These are phyloP conservation scores for Ceratocystis harringtonii DNA, from an alignment of 2,329 filamentous ascomycete genomes.

Conservation along the genomic window DNA sequence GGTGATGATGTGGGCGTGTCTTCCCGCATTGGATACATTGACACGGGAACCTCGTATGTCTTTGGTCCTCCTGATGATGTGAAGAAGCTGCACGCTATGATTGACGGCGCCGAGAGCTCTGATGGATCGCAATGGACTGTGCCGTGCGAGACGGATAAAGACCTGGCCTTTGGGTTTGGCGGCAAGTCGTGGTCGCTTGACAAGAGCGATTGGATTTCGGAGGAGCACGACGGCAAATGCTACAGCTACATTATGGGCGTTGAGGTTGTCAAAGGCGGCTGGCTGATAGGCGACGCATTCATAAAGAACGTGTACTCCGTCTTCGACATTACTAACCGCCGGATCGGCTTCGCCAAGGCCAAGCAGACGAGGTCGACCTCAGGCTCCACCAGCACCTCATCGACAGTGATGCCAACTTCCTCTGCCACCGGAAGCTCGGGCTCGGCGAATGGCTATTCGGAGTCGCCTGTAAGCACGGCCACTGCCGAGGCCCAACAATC, in stretches of 20 bases:
- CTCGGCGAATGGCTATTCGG: not conserved
- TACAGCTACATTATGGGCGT: constrained; percentile 62
- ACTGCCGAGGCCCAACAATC: not conserved
- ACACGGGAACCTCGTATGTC: constrained; percentile 70
- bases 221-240: constrained; percentile 33
- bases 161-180: constrained; percentile 52
- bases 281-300: constrained; percentile 76
- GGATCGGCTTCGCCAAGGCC: constrained; percentile 35
- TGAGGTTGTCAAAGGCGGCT: constrained; percentile 46
- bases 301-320: constrained; percentile 81
- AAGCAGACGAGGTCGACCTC: constrained; percentile 10
- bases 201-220: constrained; percentile 53
- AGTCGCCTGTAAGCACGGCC: not conserved
- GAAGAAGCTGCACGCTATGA: constrained; percentile 47
- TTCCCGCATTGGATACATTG: constrained; percentile 52
- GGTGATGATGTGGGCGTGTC: constrained; percentile 43
- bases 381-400: constrained; percentile 8
- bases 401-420: not conserved
- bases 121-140: constrained; percentile 52
- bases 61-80: constrained; percentile 57
- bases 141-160: constrained; percentile 51
- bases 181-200: constrained; percentile 52
- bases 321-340: constrained; percentile 58
- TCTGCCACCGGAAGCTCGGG: not conserved
- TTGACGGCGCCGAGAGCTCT: constrained; percentile 44